A percentile compares a stretch with the other conserved stretches of the same genome.
phyloP scores from a whole-genome alignment of 805 yeast species.

The Metschnikowia bowlesiae region DNA sequence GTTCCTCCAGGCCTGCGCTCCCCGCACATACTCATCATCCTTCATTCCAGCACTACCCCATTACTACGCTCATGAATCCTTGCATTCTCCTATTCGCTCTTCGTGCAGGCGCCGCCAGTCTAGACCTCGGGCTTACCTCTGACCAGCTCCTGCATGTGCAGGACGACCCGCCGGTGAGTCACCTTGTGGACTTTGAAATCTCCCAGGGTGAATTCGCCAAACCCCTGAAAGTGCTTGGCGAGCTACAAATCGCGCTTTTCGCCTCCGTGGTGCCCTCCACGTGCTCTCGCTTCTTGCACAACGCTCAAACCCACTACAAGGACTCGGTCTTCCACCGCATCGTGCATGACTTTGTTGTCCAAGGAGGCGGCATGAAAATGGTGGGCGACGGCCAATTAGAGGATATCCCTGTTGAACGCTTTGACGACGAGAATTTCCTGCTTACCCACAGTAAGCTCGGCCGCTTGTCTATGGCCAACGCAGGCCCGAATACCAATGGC shows the following conservation, averaged over 20 bases:
- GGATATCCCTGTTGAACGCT: constrained; percentile 20
- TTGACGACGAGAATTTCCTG: constrained; percentile 24
- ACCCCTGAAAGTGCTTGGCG: constrained; percentile 29
- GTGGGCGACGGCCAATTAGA: constrained; percentile 17
- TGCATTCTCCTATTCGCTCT: constrained; percentile 7
- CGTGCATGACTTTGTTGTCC: constrained; percentile 34
- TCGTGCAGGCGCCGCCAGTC: constrained; percentile 1
- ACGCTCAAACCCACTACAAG: constrained; percentile 23
- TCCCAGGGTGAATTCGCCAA: constrained; percentile 21
- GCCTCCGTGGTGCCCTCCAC: constrained; percentile 22
- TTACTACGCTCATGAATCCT: neutral
- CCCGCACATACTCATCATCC: too few species aligned
- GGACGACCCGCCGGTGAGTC: constrained; percentile 49
- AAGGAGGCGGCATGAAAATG: constrained; percentile 31
- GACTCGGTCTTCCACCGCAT: constrained; percentile 30
- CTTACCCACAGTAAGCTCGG: constrained; percentile 27
- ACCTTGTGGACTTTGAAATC: constrained; percentile 41
- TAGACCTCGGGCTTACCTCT: constrained; percentile 10
- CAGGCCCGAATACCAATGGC: constrained; percentile 23
- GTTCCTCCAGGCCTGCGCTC: too few species aligned
- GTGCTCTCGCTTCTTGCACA: constrained; percentile 31
- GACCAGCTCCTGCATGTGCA: constrained; percentile 19
- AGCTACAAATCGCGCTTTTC: constrained; percentile 25
- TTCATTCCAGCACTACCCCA: too few species aligned
- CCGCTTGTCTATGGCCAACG: constrained; percentile 30